Base-by-base conservation (phyloP, 2,329 filamentous ascomycete genomes). In the Helotiales sp. region DNA sequence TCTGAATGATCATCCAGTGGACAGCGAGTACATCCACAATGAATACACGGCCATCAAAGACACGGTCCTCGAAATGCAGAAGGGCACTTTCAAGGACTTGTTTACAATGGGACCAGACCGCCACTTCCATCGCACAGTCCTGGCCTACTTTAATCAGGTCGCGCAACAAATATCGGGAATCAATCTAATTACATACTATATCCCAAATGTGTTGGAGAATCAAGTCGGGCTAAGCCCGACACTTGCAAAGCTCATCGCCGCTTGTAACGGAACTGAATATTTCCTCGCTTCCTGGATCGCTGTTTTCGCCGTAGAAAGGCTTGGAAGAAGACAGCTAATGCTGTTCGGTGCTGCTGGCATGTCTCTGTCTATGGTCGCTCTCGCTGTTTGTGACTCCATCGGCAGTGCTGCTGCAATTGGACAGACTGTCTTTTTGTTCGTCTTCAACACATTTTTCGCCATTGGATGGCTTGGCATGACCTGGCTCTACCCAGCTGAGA, bases 301-400 rank as follows among this genome's bases (percentile, higher is more conserved):
- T 0, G 71, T 81, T 3, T 77, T 78, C 17, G 76, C 79, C 1
- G 83, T 84, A 61, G 82, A 84, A 77, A 84, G 86, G 1, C 86
- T 89, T 3, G 89, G 89, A 11, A 87, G 91, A 30, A 85, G 91
- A 20, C 86, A 86, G 74, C 84, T 93, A 68, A 93, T 93, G 89
- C 79, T 93, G 20, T 86, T 92, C 69, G 90, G 90, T 59, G 87
- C 87, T 0, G 79, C 85, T 32, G 87, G 87, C 0, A 88, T 89
- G 82, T 87, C 87, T 24, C 75, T 82, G 2, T 89, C 87, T 54
- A 92, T 93, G 90, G 84, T 87, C 1, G 82, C 92, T 37, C 80
- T 88, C 8, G 76, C 78, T 1, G 76, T 75, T 45, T 72, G 69
- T 30, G 75, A 74, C 20, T 70, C 77, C 15, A 75, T 43, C 6